Conservation (phyloP, 345 rosid genomes). For the Erucastrum elatum region DNA sequence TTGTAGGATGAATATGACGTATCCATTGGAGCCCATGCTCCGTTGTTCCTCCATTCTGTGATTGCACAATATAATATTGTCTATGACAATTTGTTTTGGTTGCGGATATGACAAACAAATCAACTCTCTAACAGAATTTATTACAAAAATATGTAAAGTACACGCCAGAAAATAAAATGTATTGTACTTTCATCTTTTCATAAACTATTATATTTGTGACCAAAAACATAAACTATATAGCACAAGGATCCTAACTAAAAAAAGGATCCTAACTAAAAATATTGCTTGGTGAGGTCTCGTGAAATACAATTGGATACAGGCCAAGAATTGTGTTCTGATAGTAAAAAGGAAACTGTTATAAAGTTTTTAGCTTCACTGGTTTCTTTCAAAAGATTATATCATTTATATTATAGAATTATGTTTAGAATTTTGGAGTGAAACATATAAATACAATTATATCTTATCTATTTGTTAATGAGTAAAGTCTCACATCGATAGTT, state of each 20-base stretch:
- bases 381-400: neutral
- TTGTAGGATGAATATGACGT: slow-evolving; percentile 6
- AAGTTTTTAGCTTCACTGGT: neutral
- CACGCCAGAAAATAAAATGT: slow-evolving; percentile 11
- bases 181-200: neutral
- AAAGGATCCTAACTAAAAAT: neutral
- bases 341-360: neutral
- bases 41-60: slow-evolving; percentile 1
- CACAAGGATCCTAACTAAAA: neutral
- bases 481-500: too few species aligned
- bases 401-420: neutral
- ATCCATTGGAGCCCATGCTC: slow-evolving; percentile 19
- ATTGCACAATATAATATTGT: neutral
- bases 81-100: slow-evolving; percentile 5
- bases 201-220: slow-evolving; percentile 1
- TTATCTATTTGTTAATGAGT: neutral
- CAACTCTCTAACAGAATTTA: slow-evolving; percentile 26
- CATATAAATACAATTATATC: neutral
- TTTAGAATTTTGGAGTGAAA: neutral
- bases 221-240: neutral
- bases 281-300: neutral
- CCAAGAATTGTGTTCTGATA: neutral
- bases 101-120: slow-evolving; percentile 17
- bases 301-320: neutral
- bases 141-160: slow-evolving; percentile 30